Evolutionary conservation across 2,329 filamentous ascomycete species (phyloP).

Genomic region (Colletotrichum musae): DNA sequence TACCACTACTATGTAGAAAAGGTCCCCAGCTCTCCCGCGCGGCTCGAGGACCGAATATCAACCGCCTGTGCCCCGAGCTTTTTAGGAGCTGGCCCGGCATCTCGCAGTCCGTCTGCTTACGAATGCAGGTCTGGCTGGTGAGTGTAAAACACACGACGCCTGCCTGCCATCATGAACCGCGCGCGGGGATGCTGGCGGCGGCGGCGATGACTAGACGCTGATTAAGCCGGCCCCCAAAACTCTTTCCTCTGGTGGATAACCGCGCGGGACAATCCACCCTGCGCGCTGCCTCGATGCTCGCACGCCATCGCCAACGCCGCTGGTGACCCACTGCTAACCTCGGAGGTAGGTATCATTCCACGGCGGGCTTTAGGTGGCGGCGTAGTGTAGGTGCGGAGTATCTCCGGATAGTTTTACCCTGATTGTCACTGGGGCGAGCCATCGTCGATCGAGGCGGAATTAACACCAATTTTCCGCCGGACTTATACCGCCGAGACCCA

Average conservation of each 20-base stretch:
- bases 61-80: background rate
- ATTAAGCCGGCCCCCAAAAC: conserved; percentile 8
- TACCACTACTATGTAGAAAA: background rate
- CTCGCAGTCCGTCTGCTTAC: conserved; percentile 3
- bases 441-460: conserved; percentile 4
- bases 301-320: no score
- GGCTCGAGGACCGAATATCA: conserved; percentile 18
- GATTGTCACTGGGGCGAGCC: background rate
- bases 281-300: no score
- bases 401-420: no score
- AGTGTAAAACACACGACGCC: no score
- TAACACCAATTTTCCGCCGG: background rate
- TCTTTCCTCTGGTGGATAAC: conserved; percentile 8
- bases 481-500: background rate
- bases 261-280: conserved; percentile 34
- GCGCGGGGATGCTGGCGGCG: background rate
- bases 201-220: conserved; percentile 32
- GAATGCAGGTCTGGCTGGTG: background rate
- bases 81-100: background rate
- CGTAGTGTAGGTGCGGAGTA: no score
- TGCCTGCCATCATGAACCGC: background rate
- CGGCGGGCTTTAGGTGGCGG: no score
- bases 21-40: conserved; percentile 15
- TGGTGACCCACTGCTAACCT: no score
- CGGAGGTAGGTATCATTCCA: no score